A percentile compares a stretch with the other conserved stretches of the same genome.
Conservation (phyloP, 139 green algal genomes). For the Haematococcus lacustris region DNA sequence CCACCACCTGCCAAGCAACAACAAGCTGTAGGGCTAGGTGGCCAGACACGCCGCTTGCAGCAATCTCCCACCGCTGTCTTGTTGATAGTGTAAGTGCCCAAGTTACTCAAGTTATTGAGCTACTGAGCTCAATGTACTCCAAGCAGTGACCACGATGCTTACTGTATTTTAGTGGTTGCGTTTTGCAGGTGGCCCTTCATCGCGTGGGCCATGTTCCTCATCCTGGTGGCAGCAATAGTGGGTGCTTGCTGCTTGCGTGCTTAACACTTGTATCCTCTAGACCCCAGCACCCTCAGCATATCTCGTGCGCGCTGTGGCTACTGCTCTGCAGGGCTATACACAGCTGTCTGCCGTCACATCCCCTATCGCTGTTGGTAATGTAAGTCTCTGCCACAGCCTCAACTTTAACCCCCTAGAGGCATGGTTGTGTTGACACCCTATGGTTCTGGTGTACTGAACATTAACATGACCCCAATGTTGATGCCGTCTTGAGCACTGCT, state of each 20-base stretch:
- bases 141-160: too few species aligned
- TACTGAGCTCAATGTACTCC: too few species aligned
- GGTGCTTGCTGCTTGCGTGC: too few species aligned
- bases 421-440: background rate
- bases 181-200: slow-evolving; percentile 2
- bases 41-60: slow-evolving; percentile 1
- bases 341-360: background rate
- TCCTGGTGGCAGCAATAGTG: background rate
- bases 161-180: too few species aligned
- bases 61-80: background rate
- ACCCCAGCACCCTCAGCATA: too few species aligned
- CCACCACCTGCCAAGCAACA: background rate
- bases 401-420: background rate
- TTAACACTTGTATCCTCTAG: too few species aligned
- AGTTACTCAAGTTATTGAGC: too few species aligned
- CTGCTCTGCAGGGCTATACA: background rate
- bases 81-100: too few species aligned
- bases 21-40: too few species aligned
- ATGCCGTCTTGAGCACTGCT: background rate
- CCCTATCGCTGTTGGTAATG: background rate
- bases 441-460: too few species aligned
- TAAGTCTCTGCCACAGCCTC: background rate
- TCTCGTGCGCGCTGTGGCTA: too few species aligned
- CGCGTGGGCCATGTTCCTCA: background rate
- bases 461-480: too few species aligned